Evolutionary conservation across 805 yeast species (phyloP).

Genomic region (Candida insectalens): DNA sequence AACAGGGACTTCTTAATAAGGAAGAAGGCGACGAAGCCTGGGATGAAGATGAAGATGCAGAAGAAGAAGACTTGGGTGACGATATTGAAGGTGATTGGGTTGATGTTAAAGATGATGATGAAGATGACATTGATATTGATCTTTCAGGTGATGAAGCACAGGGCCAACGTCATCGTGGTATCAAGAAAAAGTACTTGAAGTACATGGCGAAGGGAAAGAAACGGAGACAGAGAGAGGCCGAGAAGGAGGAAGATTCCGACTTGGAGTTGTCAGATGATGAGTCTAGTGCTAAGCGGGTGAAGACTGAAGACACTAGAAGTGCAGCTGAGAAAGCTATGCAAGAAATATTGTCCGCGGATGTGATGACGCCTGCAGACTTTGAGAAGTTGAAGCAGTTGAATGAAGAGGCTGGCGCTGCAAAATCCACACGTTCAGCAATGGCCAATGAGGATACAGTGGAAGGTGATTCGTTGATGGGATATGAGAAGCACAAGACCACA

Average conservation of each 20-base stretch:
- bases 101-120: slow-evolving; percentile 63
- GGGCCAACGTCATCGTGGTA: slow-evolving; percentile 13
- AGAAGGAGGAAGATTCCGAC: slow-evolving; percentile 33
- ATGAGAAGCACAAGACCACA: slow-evolving; percentile 68
- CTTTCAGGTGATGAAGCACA: slow-evolving; percentile 34
- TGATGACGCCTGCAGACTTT: slow-evolving; percentile 95
- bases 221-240: slow-evolving; percentile 20
- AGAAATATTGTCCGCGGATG: slow-evolving; percentile 36
- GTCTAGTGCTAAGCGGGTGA: slow-evolving; percentile 17
- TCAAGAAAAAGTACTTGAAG: slow-evolving; percentile 25
- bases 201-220: slow-evolving; percentile 22
- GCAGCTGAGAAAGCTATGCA: slow-evolving; percentile 40
- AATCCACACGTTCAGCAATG: slow-evolving; percentile 49
- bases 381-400: slow-evolving; percentile 88
- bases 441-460: slow-evolving; percentile 82
- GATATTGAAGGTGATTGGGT: slow-evolving; percentile 92
- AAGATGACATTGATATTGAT: slow-evolving; percentile 45
- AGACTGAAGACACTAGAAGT: slow-evolving; percentile 16
- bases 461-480: slow-evolving; percentile 66
- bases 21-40: slow-evolving; percentile 36
- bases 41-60: slow-evolving; percentile 40
- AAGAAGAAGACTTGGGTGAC: slow-evolving; percentile 37
- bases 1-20: slow-evolving; percentile 43
- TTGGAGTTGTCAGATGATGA: slow-evolving; percentile 41
- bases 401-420: slow-evolving; percentile 77